Conservation (phyloP, 2,329 filamentous ascomycete genomes). For the Aureobasidium leucospermi region DNA sequence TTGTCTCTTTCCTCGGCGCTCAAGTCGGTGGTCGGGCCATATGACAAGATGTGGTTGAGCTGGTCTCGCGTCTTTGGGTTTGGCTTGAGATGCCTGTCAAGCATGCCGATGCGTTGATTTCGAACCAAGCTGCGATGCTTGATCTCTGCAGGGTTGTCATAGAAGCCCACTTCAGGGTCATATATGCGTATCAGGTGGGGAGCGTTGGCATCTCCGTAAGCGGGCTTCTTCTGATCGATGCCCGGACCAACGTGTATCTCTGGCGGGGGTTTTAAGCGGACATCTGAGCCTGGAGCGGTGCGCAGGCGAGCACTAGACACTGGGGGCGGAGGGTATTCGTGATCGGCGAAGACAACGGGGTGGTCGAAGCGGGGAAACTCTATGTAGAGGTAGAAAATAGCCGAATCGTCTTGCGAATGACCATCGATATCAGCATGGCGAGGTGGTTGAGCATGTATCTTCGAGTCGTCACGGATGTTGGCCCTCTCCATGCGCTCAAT, state of each 20-base stretch:
- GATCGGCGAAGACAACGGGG: conserved; percentile 87
- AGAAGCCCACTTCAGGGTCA: conserved; percentile 82
- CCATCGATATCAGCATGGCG: conserved; percentile 22
- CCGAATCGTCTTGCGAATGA: conserved; percentile 42
- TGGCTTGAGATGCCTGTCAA: conserved; percentile 91
- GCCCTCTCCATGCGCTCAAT: conserved; percentile 60
- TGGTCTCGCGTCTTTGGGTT: conserved; percentile 95
- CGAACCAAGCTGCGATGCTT: conserved; percentile 90
- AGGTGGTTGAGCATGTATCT: conserved; percentile 12
- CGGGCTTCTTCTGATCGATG: conserved; percentile 52
- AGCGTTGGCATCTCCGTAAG: conserved; percentile 43
- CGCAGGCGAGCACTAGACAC: conserved; percentile 59
- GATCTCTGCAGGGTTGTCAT: conserved; percentile 87
- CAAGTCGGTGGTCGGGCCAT: conserved; percentile 83
- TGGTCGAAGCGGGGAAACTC: conserved; percentile 95
- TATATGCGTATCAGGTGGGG: conserved; percentile 75
- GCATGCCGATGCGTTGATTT: conserved; percentile 84
- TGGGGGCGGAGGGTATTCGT: conserved; percentile 81
- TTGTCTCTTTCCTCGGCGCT: conserved; percentile 90
- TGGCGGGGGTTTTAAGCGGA: conserved; percentile 70
- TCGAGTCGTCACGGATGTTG: conserved; percentile 30
- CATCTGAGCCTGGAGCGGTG: conserved; percentile 55
- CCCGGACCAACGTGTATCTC: conserved; percentile 87
- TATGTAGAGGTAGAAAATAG: conserved; percentile 75
- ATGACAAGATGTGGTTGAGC: conserved; percentile 80